Evolutionary conservation across 768 basidiomycete genomes (phyloP).

Genomic region (Lactifluus hygrophoroides): DNA sequence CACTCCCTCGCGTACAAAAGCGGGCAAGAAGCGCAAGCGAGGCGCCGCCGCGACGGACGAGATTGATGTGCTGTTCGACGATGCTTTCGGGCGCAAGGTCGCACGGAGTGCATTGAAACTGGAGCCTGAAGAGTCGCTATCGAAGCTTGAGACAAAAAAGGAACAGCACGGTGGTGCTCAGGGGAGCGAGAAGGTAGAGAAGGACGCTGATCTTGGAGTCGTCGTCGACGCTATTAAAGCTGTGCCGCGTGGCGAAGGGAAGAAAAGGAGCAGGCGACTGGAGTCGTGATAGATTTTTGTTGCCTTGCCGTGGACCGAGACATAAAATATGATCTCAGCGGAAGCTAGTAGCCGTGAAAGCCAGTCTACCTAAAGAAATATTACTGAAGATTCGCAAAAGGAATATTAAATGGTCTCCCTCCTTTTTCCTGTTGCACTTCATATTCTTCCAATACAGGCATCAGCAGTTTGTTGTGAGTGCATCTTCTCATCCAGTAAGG

Average conservation of each 20-base stretch:
- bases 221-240: slow-evolving; percentile 53
- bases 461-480: too few species aligned
- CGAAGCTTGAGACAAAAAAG: background rate
- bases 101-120: slow-evolving; percentile 44
- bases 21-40: slow-evolving; percentile 39
- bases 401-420: too few species aligned
- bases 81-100: slow-evolving; percentile 46
- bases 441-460: too few species aligned
- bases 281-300: background rate
- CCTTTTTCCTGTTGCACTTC: too few species aligned
- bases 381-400: too few species aligned
- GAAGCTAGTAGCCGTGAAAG: too few species aligned
- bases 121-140: background rate
- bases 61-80: slow-evolving; percentile 66
- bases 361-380: too few species aligned
- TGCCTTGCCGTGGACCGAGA: background rate
- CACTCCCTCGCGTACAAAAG: background rate
- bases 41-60: slow-evolving; percentile 47
- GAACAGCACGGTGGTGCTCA: background rate
- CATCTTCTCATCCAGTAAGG: too few species aligned
- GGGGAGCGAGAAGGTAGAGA: background rate
- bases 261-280: slow-evolving; percentile 27
- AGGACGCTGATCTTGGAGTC: slow-evolving; percentile 33
- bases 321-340: background rate
- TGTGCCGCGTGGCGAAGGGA: slow-evolving; percentile 43